Evolutionary conservation across 2,329 filamentous ascomycete species (phyloP), one percentile per base, ranked within the genome.

Genomic region (Beauveria sp.): DNA sequence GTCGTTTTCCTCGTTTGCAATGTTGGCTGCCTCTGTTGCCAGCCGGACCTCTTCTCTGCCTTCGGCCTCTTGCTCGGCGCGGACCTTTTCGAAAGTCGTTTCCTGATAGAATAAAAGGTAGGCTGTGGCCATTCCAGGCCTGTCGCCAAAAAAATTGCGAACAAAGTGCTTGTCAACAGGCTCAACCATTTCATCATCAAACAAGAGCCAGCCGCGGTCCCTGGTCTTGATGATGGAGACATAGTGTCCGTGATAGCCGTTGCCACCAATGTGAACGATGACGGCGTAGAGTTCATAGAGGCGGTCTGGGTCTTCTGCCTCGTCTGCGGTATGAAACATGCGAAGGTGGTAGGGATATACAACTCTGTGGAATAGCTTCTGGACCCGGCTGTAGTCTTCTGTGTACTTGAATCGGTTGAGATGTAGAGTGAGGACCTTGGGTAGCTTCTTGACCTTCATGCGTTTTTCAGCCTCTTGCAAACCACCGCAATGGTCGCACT

Each of bases 21-120:
- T 71, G 58, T 80, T 81, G n/a, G 84, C 83, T 52, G 82, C 80
- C 69, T 84, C 76, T 66, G 79, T 81, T 61, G 81, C 80, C 67
- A 84, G 73, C 69, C 79, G 79, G 61, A 83, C 81, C 70, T 86
- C 88, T 73, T 81, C 87, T 69, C 80, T 75, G 12, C 88, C 88
- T 72, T 96, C 92, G 52, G 85, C 88, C 69, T 96, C 92, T 71
- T 96, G 89, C 74, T 98, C 93, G 62, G 86, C 87, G 64, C 83
- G 77, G 59, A 87, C 81, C 68, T 86, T 85, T 68, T 88, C 85
- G 63, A 86, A 83, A 0, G 85, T 87, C 3, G 85, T 98, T 74
- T 99, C 93, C 73, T 97, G 95, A 75, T 99, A 99, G 74, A 99
- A 99, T 10, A 99, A 79, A 18, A 99, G 93, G 70, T 99, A 99